phyloP scores from a whole-genome alignment of 495 filamentous ascomycete genomes.

The Paragyromitra xinjiangensis region DNA sequence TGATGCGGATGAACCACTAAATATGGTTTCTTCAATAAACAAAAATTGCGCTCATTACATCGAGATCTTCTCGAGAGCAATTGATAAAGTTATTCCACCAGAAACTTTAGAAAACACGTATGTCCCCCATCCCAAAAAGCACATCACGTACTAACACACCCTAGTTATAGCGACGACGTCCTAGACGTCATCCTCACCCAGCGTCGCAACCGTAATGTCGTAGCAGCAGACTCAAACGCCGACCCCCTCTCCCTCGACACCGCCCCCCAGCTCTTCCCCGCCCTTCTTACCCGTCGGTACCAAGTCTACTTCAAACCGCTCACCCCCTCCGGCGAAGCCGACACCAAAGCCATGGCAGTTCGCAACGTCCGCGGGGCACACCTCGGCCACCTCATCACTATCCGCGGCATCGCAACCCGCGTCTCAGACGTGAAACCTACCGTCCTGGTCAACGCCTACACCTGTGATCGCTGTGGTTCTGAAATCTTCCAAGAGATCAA shows the following conservation, averaged over 20 bases:
- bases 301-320: conserved; percentile 94
- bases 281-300: conserved; percentile 91
- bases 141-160: conserved; percentile 29
- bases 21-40: conserved; percentile 84
- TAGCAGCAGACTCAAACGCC: conserved; percentile 64
- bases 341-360: conserved; percentile 85
- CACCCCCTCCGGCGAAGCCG: conserved; percentile 71
- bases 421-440: conserved; percentile 98
- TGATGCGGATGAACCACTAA: conserved; percentile 69
- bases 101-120: conserved; percentile 81
- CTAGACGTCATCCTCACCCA: conserved; percentile 95
- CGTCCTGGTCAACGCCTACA: conserved; percentile 96
- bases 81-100: conserved; percentile 84
- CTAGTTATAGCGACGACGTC: conserved; percentile 94
- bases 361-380: conserved; percentile 91
- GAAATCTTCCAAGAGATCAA: conserved; percentile 98
- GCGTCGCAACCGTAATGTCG: conserved; percentile 83
- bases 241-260: conserved; percentile 59
- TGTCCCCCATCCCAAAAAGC: conserved; percentile 51
- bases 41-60: conserved; percentile 94
- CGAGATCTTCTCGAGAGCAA: conserved; percentile 85
- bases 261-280: conserved; percentile 74
- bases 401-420: conserved; percentile 91
- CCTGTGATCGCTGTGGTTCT: conserved; percentile 92
- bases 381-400: conserved; percentile 89